These are phyloP conservation scores for Pythium pyrilobum DNA, from an alignment of 352 stramenopile species.

Conservation along the genomic window DNA sequence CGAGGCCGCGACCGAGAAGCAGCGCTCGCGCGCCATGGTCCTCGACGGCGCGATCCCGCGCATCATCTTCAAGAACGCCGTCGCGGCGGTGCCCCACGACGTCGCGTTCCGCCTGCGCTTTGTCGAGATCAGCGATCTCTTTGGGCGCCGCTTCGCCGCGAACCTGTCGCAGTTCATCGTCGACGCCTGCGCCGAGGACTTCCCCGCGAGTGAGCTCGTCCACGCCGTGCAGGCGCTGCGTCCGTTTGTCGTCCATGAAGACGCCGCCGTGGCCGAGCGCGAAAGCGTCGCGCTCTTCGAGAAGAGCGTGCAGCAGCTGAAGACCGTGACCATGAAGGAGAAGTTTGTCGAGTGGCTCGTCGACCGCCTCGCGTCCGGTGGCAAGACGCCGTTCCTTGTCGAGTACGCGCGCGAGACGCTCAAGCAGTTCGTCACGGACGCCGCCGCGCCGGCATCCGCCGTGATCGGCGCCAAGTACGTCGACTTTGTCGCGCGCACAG, in stretches of 20 bases:
- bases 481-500: slow-evolving; percentile 67
- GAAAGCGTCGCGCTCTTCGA: slow-evolving; percentile 54
- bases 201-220: slow-evolving; percentile 48
- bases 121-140: slow-evolving; percentile 72
- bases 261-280: slow-evolving; percentile 38
- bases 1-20: slow-evolving; percentile 36
- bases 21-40: slow-evolving; percentile 59
- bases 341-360: slow-evolving; percentile 66
- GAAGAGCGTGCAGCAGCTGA: slow-evolving; percentile 36
- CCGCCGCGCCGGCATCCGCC: slow-evolving; percentile 6
- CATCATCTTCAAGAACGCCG: slow-evolving; percentile 76
- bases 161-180: slow-evolving; percentile 72
- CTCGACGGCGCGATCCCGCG: slow-evolving; percentile 79
- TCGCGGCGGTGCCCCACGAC: slow-evolving; percentile 50
- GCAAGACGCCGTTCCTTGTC: slow-evolving; percentile 40
- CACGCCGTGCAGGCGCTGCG: slow-evolving; percentile 50
- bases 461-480: slow-evolving; percentile 49
- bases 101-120: slow-evolving; percentile 74
- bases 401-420: slow-evolving; percentile 53
- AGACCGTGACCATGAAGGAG: slow-evolving; percentile 49
- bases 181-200: slow-evolving; percentile 49
- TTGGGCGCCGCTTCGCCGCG: slow-evolving; percentile 46
- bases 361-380: slow-evolving; percentile 34
- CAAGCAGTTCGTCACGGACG: slow-evolving; percentile 37
- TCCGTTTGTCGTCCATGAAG: slow-evolving; percentile 36